Evolutionary conservation across 164 flowering plant genomes (phyloP), one percentile per base, ranked within the genome.

Genomic region (Magnolia sinica): DNA sequence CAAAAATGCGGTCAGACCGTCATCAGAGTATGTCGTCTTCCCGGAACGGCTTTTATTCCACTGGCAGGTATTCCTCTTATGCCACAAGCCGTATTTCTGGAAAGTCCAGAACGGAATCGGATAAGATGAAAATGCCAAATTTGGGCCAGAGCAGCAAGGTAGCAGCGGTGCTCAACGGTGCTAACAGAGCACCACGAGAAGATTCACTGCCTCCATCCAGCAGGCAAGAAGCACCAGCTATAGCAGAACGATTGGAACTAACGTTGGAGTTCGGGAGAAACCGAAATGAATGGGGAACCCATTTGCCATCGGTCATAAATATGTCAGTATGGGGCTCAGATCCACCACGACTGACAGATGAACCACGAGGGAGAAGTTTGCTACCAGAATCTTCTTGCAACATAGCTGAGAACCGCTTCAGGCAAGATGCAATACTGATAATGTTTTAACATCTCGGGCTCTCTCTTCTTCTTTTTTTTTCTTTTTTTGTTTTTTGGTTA

Each of bases 401-500:
- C 72, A 51, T 81, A 65, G 91, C 91, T 58, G 93, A 91, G 80
- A 82, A 74, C 66, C 89, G 91, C 72, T 88, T 87, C 88, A 94
- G 98, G 99, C 92, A 87, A 66, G 27, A 11, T 8, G 31, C 71
- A 13, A 14, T 37, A 14, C 23, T 0, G 9, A 37, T n/a, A n/a
- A 64, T 8, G 24, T 73, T 64, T 73, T 63, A 10, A 19, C 19
- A 37, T 37, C 45, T 37, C 6, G 45, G 45, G 27, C 29, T 27
- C 27, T 27, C 29, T 27, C 29, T 27, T 23, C n/a, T n/a, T n/a
- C n/a, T n/a, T n/a, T n/a, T n/a, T n/a, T n/a, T n/a, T n/a, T n/a
- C n/a, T n/a, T n/a, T n/a, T n/a, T n/a, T n/a, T n/a, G n/a, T n/a
- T n/a, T n/a, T n/a, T n/a, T n/a, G n/a, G n/a, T n/a, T n/a, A n/a